Evolutionary conservation across 2,329 filamentous ascomycete genomes (phyloP), one percentile per base, ranked within the genome.

Genomic region (Colletotrichum musae): DNA sequence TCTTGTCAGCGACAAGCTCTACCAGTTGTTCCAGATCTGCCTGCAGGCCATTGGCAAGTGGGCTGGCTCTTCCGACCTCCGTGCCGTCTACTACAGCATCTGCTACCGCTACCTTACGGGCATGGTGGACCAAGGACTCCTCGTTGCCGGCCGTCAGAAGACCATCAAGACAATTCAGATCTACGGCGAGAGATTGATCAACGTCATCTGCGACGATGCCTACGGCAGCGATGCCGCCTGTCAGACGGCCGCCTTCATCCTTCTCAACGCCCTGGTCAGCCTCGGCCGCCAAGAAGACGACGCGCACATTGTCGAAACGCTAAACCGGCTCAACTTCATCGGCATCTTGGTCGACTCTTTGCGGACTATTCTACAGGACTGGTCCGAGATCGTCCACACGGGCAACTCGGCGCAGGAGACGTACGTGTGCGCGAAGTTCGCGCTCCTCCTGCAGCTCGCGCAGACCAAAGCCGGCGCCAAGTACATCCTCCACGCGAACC

Each of bases 131-230:
- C 81, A 86, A 58, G 83, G 86, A 47, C 81, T 87, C 61, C 77
- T 83, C 50, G 78, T 79, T 15, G 81, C 84, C 2, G 85, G 83
- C 45, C 83, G 86, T 18, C 80, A 82, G 32, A 88, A 93, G 77
- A 91, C 93, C 1, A 87, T 97, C 73, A 94, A 93, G 78, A 89
- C 92, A 5, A 91, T 94, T 48, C 83, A 85, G 58, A 78, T 85
- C 13, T 88, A 88, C 52, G 95, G 96, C 47, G 93, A 94, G 75
- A 88, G 93, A 63, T 85, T 98, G 47, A 88, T 98, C 70, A 94
- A 95, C 74, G 90, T 94, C 28, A 86, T 98, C 51, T 98, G 95
- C 77, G 96, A 99, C 76, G 96, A 99, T 82, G 95, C 94, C 21
- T 95, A 95, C 78, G 91, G 92, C 68, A 94, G 94, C 47, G 92